Evolutionary conservation across 2,329 filamentous ascomycete species (phyloP), one percentile per base, ranked within the genome.

Genomic region (Metarhizium humberi): DNA sequence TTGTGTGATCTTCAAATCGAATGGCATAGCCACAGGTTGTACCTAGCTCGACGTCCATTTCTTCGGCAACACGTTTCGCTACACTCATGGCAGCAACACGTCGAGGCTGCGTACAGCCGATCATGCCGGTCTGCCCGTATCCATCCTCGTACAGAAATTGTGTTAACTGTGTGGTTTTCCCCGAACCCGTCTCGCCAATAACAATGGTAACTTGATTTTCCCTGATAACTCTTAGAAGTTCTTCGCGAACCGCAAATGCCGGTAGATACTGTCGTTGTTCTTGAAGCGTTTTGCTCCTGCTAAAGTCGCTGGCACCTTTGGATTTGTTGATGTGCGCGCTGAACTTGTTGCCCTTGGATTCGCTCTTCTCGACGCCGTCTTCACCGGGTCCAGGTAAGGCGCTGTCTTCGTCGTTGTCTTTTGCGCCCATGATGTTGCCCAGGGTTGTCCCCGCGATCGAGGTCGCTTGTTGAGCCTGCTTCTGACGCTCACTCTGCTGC

Each of bases 71-170:
- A 76, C 94, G 91, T 71, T 97, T 97, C 2, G 94, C 94, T 32
- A 99, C 94, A 73, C 92, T 96, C 94, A 99, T 99, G 25, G 94
- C 94, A 29, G 94, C 94, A 38, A 99, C 95, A 78, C 94, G 88
- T 64, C 94, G 84, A 53, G 94, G 94, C 63, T 99, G 94, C 1
- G 94, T 99, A 67, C 94, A 99, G 4, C 91, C 92, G 63, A 99
- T 97, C 79, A 96, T 85, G 51, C 94, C 94, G 36, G 79, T 74
- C 55, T 87, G 87, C 14, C 86, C 90, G 68, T 96, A 99, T 1
- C 95, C 95, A 64, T 97, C 94, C 70, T 99, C 94, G 66, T 95
- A 85, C 10, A 99, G 77, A 62, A 97, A 99, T 66, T 99, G 95
- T 0, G 95, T 96, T 58, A 99, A 75, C 71, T 99, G 94, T 0